Evolutionary conservation across 768 basidiomycete species (phyloP), one percentile per base, ranked within the genome.

Genomic region (Pholiota molesta): DNA sequence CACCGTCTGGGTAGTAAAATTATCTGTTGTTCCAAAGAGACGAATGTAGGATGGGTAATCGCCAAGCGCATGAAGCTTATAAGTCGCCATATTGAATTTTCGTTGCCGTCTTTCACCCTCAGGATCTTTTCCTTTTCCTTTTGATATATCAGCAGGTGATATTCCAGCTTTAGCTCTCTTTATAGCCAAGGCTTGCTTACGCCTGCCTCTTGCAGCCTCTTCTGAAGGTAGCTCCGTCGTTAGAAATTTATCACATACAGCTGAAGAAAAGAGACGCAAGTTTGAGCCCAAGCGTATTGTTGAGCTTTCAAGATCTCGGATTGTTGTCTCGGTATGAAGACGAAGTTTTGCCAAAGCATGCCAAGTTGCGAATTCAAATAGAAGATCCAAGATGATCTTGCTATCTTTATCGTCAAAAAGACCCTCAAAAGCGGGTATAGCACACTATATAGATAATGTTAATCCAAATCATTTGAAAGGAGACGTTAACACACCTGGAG

Each of bases 401-500:
- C 14, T 1, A 26, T 79, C 68, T 13, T 79, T 69, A 8, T 69
- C 59, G 0, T 69, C 72, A 0, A 82, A 59, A 0, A 83, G 69
- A 5, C 74, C 78, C 5, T 81, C 76, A 28, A 81, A 70, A 0
- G 65, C 75, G 4, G 77, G 73, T 10, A 75, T 69, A 1, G 65
- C 52, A 53, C 76, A 78, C 76, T 77, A 44, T n/a, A 28, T 35
- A 10, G n/a, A n/a, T n/a, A 35, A 13, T 10, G 3, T 35, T 9
- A 35, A 35, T 35, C 2, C 2, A 10, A 35, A 8, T 10, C 5
- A 35, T 10, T 35, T 8, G 9, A n/a, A n/a, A n/a, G n/a, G n/a
- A n/a, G n/a, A n/a, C n/a, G n/a, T n/a, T 14, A 5, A 55, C 69
- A 14, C 45, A 76, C 81, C 73, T 82, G 80, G 0, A 82, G 66